A percentile compares a stretch with the other conserved stretches of the same genome.
These are phyloP conservation scores for Avena eriantha DNA, from an alignment of 176 grass and related monocot genomes.

Conservation along the genomic window DNA sequence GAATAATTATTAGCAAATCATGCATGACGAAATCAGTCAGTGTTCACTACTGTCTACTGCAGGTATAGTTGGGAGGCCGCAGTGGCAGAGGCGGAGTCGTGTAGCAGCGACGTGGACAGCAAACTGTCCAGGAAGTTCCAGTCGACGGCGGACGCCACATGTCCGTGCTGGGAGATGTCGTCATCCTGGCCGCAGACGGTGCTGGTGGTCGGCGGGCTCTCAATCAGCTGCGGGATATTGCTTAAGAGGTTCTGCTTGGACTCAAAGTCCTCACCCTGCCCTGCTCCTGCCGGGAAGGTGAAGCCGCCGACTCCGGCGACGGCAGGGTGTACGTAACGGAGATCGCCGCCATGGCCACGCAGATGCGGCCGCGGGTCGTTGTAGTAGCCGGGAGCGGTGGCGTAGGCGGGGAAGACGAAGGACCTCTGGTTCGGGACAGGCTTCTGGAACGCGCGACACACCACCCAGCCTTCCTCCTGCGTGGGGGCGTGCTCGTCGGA, in stretches of 20 bases:
- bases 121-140: constrained; percentile 75
- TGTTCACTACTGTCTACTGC: not conserved
- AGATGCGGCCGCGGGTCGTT: not conserved
- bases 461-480: constrained; percentile 97
- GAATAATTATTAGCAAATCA: no score
- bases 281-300: not conserved
- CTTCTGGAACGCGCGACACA: constrained; percentile 91
- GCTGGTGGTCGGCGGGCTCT: constrained; percentile 27
- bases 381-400: not conserved
- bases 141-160: constrained; percentile 19
- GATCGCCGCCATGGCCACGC: not conserved
- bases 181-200: not conserved
- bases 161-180: not conserved
- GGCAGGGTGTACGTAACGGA: constrained; percentile 10
- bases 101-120: constrained; percentile 55
- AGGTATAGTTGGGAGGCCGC: constrained; percentile 20
- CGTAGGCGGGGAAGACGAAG: constrained; percentile 32
- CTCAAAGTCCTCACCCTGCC: constrained; percentile 13
- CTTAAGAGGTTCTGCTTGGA: constrained; percentile 45
- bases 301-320: not conserved
- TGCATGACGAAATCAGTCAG: no score
- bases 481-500: not conserved
- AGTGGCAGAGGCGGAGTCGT: constrained; percentile 35
- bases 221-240: constrained; percentile 45
- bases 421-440: constrained; percentile 57